phyloP scores from a whole-genome alignment of 345 rosid genomes.

The Acer negundo region DNA sequence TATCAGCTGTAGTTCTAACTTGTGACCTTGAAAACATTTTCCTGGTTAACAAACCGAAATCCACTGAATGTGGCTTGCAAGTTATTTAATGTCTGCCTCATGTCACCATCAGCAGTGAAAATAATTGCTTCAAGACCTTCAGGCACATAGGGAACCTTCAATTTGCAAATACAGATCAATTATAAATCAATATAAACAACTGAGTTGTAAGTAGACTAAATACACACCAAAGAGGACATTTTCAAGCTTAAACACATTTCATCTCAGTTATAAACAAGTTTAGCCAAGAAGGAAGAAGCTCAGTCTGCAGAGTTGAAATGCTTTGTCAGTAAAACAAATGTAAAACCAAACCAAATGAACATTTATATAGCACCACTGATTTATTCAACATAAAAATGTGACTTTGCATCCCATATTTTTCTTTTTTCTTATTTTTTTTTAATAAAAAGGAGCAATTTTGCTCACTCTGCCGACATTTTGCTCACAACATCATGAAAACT shows the following conservation, averaged over 20 bases:
- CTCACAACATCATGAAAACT: neutral
- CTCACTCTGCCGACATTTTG: neutral
- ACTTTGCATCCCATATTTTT: neutral
- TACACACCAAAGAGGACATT: neutral
- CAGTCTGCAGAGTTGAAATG: neutral
- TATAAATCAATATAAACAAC: neutral
- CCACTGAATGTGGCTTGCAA: conserved; percentile 95
- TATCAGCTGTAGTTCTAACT: neutral
- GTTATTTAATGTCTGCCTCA: conserved; percentile 98
- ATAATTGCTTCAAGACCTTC: conserved; percentile 98
- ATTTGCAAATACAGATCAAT: conserved; percentile 22
- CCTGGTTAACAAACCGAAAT: conserved; percentile 89
- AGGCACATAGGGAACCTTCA: conserved; percentile 87
- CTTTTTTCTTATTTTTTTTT: too few species aligned
- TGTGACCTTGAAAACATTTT: conserved; percentile 92
- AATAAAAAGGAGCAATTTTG: neutral
- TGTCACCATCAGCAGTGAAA: conserved; percentile 99
- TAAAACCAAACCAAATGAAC: neutral
- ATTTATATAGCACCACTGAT: neutral
- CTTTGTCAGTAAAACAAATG: neutral
- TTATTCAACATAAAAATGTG: neutral
- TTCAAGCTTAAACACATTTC: neutral
- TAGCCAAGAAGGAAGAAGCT: neutral
- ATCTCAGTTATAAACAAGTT: neutral
- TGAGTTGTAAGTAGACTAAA: neutral